A percentile compares a stretch with the other conserved stretches of the same genome.
Conservation (phyloP, 371 early-diverging fungal species). For the Mortierella sp. region DNA sequence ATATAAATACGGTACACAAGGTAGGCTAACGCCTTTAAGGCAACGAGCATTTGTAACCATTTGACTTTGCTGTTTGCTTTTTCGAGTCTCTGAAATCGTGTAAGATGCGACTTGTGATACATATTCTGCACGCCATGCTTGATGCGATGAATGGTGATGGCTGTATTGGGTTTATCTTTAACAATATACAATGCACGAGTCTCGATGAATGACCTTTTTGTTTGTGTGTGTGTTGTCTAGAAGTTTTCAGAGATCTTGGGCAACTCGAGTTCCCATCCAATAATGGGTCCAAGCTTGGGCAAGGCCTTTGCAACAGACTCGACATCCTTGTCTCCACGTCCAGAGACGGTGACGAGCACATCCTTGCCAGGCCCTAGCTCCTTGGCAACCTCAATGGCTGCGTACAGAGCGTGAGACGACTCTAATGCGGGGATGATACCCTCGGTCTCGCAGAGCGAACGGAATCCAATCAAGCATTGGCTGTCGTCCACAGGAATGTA, state of each 20-base stretch:
- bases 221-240: constrained; percentile 18
- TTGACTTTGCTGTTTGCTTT: no score
- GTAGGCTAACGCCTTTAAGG: no score
- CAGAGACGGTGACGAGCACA: constrained; percentile 91
- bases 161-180: no score
- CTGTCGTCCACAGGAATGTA: constrained; percentile 89
- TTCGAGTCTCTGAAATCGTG: no score
- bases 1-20: no score
- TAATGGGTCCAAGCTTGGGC: constrained; percentile 89
- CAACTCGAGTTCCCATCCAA: constrained; percentile 93
- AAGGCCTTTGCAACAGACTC: constrained; percentile 91
- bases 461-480: constrained; percentile 91
- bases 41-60: no score
- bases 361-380: constrained; percentile 82
- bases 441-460: constrained; percentile 87
- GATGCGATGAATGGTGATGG: no score
- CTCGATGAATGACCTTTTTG: no score
- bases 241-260: constrained; percentile 54
- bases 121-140: no score
- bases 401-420: constrained; percentile 93
- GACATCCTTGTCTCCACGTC: constrained; percentile 98
- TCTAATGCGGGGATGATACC: constrained; percentile 97
- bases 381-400: constrained; percentile 83
- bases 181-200: no score
- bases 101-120: no score